Base-by-base conservation (phyloP, 331 rosid genomes). In the Ulmus americana region DNA sequence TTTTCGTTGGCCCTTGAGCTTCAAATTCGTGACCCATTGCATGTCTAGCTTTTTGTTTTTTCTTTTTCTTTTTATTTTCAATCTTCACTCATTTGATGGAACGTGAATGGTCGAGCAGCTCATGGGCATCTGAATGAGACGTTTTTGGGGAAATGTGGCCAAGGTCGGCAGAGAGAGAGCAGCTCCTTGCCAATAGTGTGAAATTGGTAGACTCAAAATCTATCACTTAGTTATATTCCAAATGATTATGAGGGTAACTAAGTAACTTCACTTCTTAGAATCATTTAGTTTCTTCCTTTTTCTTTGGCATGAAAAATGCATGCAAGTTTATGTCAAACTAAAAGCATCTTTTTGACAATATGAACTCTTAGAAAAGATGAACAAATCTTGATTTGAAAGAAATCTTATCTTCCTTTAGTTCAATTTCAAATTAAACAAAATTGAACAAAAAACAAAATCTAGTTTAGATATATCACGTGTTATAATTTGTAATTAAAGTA, bases 61-160 rank as follows among this genome's bases (percentile, higher is more conserved):
- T 8, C 18, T 42, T 8, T 64, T 10, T 22, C 40, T 68, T 41
- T n/a, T 4, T 8, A 5, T 39, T 39, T 55, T 54, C 35, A 14
- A 43, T 48, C 56, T 59, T 69, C 64, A 76, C 70, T 66, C 82
- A 71, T 76, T 85, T 56, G 45, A 49, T 69, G 44, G 59, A 82
- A 80, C 77, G 73, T 73, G 87, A 76, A 74, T 59, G 74, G 81
- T 73, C 65, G 55, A 82, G 60, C 63, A 11, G 73, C 70, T 60
- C 51, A 18, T 58, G 52, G 74, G 64, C 64, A 47, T 61, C 58
- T 70, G 79, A 77, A 52, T 72, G 53, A 22, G 81, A 82, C 72
- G 55, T 10, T 59, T 11, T 16, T 9, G 5, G 7, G 45, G 44
- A 22, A 57, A 40, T 2, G 50, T 28, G 40, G 40, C n/a, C 65